phyloP scores from a whole-genome alignment of 2,329 filamentous ascomycete species.

The Neonectria ditissima region DNA sequence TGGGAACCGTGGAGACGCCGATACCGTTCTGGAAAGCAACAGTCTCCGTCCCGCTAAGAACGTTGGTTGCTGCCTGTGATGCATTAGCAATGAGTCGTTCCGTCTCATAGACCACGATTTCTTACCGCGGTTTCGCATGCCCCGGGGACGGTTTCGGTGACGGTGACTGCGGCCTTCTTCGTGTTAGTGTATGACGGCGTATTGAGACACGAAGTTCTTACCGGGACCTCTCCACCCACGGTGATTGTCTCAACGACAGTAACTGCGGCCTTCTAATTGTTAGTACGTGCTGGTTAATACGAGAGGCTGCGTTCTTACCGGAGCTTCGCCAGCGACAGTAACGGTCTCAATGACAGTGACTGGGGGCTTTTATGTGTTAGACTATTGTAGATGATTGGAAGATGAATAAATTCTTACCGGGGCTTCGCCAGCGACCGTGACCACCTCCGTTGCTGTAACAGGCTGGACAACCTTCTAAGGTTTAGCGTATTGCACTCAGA shows the following conservation, averaged over 20 bases:
- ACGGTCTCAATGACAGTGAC: slow-evolving; percentile 28
- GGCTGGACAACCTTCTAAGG: slow-evolving; percentile 19
- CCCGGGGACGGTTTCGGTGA: slow-evolving; percentile 36
- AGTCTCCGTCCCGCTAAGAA: slow-evolving; percentile 2
- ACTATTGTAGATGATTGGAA: background rate
- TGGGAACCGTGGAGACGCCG: slow-evolving; percentile 48
- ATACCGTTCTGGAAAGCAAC: slow-evolving; percentile 35
- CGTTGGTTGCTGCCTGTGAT: slow-evolving; percentile 6
- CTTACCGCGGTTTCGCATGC: slow-evolving; percentile 21
- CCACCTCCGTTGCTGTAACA: slow-evolving; percentile 26
- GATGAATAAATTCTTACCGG: slow-evolving; percentile 26
- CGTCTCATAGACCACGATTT: background rate
- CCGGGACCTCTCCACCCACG: slow-evolving; percentile 28
- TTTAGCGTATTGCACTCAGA: background rate
- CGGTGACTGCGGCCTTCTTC: slow-evolving; percentile 32
- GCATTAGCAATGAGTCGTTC: background rate
- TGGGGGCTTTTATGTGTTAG: slow-evolving; percentile 14
- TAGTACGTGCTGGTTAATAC: background rate
- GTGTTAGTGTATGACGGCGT: background rate
- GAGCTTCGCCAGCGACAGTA: slow-evolving; percentile 30
- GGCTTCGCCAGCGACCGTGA: slow-evolving; percentile 32
- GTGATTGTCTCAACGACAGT: slow-evolving; percentile 27
- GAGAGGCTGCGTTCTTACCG: slow-evolving; percentile 1
- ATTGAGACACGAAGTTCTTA: background rate
- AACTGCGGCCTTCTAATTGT: slow-evolving; percentile 3